Evolutionary conservation across 495 filamentous ascomycete species (phyloP), one percentile per base, ranked within the genome.

Genomic region (Venustampulla echinocandica): DNA sequence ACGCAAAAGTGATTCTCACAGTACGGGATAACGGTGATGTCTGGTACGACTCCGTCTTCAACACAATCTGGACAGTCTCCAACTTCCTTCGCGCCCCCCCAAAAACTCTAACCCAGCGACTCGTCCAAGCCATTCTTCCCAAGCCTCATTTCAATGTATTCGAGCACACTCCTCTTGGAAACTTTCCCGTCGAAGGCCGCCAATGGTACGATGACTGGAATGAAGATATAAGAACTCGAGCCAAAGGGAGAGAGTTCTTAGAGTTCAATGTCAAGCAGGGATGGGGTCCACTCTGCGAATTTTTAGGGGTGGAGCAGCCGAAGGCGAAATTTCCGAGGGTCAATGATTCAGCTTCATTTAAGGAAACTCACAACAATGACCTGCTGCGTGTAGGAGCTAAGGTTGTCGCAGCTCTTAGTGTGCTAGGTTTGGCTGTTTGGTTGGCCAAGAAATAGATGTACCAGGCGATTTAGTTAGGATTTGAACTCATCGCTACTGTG

Each of bases 1-100:
- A 71, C 11, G 66, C 64, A 4, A 63, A 69, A 42, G 66, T 73
- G 28, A 58, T 74, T 15, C 47, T 74, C 5, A 68, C 69, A 25
- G 56, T 50, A 25, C 55, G 63, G 11, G 24, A 57, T 9, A 30
- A 30, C 27, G 36, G 59, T 3, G 66, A 69, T 1, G 56, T 47
- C 6, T 77, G 74, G 74, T 49, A 61, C 20, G 27, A 30, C 13
- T 30, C 27, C 27, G 57, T 52, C 41, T 54, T 50, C 30, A 15
- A 19, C n/a, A 36, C 34, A 11, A 38, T 25, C 18, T 14, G 55
- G 19, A 6, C 27, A 7, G 6, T 30, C 13, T 6, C 13, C 7
- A 13, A 30, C 6, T 30, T 30, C 7, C 13, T 30, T 7, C 6
- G 6, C 6, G 7, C 13, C 13, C 27, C 27, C 27, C 7, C 6